Evolutionary conservation across 169 alveolate species (phyloP), one percentile per base, ranked within the genome.

Genomic region (Theileria annulata): DNA sequence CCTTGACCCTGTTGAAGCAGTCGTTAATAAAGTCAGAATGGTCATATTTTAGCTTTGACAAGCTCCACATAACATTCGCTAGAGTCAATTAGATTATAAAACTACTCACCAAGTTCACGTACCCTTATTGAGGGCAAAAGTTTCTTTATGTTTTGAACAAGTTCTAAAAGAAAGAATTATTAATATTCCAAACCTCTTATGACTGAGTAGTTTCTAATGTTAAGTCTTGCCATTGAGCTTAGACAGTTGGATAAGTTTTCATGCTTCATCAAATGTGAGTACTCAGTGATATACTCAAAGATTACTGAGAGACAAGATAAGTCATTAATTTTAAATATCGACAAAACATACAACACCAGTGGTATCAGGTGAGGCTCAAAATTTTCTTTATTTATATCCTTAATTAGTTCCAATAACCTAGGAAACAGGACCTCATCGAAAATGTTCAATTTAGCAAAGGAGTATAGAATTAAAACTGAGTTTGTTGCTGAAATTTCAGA

Each of bases 11-110:
- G 27, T 77, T 78, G 31, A 68, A 25, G 23, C 37, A 13, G 28
- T 30, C 70, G n/a, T 71, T 64, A 0, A 69, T 63, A 0, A 82
- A 70, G n/a, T 21, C 87, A 13, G 13, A 42, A 51, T 84, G 75
- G 31, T 66, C 48, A 31, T 71, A 56, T 28, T 54, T 71, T 21
- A 84, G 90, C 58, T 77, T 84, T 13, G 79, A 63, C 12, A 84
- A 49, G 9, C 87, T 80, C 87, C 87, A 84, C 23, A 84, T 25
- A 25, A 76, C 66, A 78, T 84, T 84, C 19, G 86, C 90, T 84
- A 64, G 9, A n/a, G 21, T 49, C 1, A 8, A 8, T 79, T 15
- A 13, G 3, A 33, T 48, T 6, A 42, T 0, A 2, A 17, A 12
- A 33, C 13, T 12, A 56, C 89, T 28, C 47, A 84, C 90, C 79